Conservation (phyloP, 1,284 basidiomycete species). For the Mycena citricolor region DNA sequence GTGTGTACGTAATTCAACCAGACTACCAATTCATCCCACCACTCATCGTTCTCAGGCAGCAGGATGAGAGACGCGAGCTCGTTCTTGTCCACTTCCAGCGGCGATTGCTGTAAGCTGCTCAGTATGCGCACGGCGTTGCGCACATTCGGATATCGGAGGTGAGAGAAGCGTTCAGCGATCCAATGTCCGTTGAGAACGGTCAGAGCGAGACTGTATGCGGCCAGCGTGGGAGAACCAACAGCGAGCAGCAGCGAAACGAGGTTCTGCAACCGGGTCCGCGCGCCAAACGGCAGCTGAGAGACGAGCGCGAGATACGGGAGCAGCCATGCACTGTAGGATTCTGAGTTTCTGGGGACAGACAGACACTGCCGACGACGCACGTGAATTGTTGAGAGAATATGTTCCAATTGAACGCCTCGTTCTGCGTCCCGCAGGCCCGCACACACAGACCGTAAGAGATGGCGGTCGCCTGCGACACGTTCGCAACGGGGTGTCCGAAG, state of each 20-base stretch:
- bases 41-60: constrained; percentile 34
- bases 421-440: background rate
- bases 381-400: background rate
- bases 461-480: constrained; percentile 18
- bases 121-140: constrained; percentile 27
- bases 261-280: constrained; percentile 25
- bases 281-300: constrained; percentile 37
- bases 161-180: constrained; percentile 26
- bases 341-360: background rate
- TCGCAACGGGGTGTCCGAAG: constrained; percentile 9
- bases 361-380: background rate
- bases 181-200: constrained; percentile 34
- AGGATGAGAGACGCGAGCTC: constrained; percentile 34
- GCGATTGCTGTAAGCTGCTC: constrained; percentile 31
- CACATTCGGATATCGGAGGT: constrained; percentile 27
- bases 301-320: constrained; percentile 35
- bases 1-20: constrained; percentile 22
- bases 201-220: constrained; percentile 32
- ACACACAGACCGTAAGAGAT: constrained; percentile 23
- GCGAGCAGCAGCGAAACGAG: constrained; percentile 32
- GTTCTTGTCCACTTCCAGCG: constrained; percentile 27
- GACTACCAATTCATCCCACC: constrained; percentile 28
- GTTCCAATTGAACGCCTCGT: background rate
- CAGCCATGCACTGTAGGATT: constrained; percentile 30
- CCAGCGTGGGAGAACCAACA: constrained; percentile 32